A percentile compares a stretch with the other conserved stretches of the same genome.
Conservation (phyloP, 306 rosid genomes). For the Coriaria nepalensis region DNA sequence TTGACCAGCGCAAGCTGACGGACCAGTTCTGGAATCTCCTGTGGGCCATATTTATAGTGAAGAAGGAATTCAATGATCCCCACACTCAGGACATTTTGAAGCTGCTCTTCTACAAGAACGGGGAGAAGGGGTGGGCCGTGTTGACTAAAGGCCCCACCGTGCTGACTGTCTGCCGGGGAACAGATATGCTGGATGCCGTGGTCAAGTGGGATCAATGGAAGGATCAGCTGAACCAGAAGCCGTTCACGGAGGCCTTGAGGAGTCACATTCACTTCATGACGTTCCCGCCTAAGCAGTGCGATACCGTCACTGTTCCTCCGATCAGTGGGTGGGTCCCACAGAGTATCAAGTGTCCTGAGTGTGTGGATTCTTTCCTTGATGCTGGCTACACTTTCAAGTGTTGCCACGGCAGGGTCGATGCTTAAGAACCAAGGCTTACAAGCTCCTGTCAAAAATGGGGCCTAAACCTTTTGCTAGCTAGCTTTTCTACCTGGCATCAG, state of each 20-base stretch:
- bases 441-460: neutral
- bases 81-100: conserved; percentile 33
- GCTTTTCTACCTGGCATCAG: too few species aligned
- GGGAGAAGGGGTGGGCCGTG: conserved; percentile 40
- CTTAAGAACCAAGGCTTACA: neutral
- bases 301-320: conserved; percentile 10
- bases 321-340: conserved; percentile 29
- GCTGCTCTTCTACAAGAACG: conserved; percentile 33
- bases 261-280: conserved; percentile 12
- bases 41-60: conserved; percentile 7
- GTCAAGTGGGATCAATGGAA: conserved; percentile 35
- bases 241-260: conserved; percentile 12
- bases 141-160: conserved; percentile 29
- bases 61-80: conserved; percentile 1
- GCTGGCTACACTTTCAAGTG: conserved; percentile 45
- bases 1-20: conserved; percentile 15
- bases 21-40: conserved; percentile 31
- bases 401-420: conserved; percentile 28
- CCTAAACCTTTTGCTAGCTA: neutral
- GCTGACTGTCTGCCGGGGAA: conserved; percentile 25
- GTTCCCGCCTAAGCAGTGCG: conserved; percentile 12
- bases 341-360: conserved; percentile 34
- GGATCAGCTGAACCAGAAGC: conserved; percentile 16
- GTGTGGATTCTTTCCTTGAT: conserved; percentile 34
- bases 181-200: conserved; percentile 19